phyloP scores from a whole-genome alignment of 2,329 filamentous ascomycete genomes.

The Capronia epimyces region DNA sequence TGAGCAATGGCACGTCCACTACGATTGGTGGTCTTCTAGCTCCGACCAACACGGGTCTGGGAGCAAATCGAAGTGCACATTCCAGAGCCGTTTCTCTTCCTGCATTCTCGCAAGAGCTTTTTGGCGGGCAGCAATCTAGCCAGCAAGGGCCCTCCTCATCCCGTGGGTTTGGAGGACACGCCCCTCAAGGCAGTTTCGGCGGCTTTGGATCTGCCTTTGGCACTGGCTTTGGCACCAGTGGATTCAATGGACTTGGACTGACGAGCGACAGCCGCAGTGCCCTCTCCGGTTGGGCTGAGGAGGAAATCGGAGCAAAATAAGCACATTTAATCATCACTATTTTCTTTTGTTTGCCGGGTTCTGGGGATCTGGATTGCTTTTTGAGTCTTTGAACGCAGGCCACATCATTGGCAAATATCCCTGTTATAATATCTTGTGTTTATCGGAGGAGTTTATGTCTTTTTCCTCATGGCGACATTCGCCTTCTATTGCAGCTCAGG shows the following conservation, averaged over 20 bases:
- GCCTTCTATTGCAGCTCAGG: constrained; percentile 14
- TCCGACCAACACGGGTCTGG: constrained; percentile 56
- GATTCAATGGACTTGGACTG: constrained; percentile 54
- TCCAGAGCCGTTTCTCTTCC: constrained; percentile 87
- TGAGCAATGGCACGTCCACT: constrained; percentile 53
- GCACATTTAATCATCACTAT: constrained; percentile 17
- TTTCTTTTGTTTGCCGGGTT: constrained; percentile 10
- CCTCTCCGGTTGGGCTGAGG: constrained; percentile 59
- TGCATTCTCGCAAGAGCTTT: constrained; percentile 57
- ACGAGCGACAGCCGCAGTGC: constrained; percentile 48
- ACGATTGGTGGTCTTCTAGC: constrained; percentile 73
- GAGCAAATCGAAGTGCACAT: constrained; percentile 53
- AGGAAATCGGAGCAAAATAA: constrained; percentile 55
- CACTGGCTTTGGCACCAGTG: constrained; percentile 50
- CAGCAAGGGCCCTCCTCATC: constrained; percentile 30
- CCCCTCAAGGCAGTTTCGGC: constrained; percentile 49
- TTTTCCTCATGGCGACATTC: constrained; percentile 2
- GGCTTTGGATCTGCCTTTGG: constrained; percentile 56
- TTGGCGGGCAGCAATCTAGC: constrained; percentile 39
- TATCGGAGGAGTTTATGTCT: constrained; percentile 1
- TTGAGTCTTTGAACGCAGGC: constrained; percentile 12
- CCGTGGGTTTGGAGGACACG: constrained; percentile 27
- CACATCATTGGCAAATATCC: constrained; percentile 8
- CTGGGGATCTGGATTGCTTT: constrained; percentile 9
- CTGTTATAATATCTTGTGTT: constrained; percentile 18